Evolutionary conservation across 306 rosid genomes (phyloP).

Genomic region (Oxytropis ochrocephala): DNA sequence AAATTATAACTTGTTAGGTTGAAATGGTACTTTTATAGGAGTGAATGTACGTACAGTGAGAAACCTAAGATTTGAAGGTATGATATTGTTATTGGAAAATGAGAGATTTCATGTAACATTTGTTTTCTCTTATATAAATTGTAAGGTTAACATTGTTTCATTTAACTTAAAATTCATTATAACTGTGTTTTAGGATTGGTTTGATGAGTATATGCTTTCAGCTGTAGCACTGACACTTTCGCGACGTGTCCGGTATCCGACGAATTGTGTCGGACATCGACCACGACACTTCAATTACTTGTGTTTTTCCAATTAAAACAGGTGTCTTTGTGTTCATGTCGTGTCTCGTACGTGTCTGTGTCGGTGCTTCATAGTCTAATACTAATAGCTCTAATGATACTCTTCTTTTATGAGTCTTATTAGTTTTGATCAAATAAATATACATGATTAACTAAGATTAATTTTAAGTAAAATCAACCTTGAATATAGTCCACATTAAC

Average conservation of each 20-base stretch:
- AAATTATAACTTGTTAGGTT: not conserved
- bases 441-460: not conserved
- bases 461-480: not conserved
- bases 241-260: too few relatives aligned
- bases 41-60: not conserved
- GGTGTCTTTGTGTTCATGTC: too few relatives aligned
- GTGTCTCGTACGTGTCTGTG: too few relatives aligned
- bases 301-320: too few relatives aligned
- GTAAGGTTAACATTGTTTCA: not conserved
- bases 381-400: not conserved
- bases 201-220: not conserved
- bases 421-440: not conserved
- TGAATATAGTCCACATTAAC: not conserved
- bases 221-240: too few relatives aligned
- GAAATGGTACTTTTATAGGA: not conserved
- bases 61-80: too few relatives aligned
- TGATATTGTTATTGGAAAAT: too few relatives aligned
- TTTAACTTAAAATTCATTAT: not conserved
- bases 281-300: too few relatives aligned
- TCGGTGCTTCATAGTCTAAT: too few relatives aligned
- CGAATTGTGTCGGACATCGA: too few relatives aligned
- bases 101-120: not conserved
- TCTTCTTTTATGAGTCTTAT: not conserved
- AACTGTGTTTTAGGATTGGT: not conserved
- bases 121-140: not conserved